These are phyloP conservation scores for Hypoxylon rubiginosum DNA, from an alignment of 2,329 filamentous ascomycete genomes.

Conservation along the genomic window DNA sequence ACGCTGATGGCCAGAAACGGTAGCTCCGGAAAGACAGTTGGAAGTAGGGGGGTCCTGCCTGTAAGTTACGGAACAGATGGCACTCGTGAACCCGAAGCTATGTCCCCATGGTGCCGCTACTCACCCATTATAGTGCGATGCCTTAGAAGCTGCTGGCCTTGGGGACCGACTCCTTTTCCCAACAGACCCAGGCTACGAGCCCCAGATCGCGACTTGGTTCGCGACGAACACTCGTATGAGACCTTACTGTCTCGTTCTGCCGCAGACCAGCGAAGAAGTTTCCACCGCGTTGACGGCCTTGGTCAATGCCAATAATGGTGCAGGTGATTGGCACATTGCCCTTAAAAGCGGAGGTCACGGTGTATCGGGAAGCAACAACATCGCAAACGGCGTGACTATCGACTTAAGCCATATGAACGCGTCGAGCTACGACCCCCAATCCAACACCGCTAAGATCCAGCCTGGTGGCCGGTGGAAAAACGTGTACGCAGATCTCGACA, in stretches of 20 bases:
- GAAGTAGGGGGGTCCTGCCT: constrained; percentile 27
- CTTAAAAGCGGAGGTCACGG: constrained; percentile 65
- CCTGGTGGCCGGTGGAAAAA: constrained; percentile 49
- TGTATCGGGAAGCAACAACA: constrained; percentile 59
- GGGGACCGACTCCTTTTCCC: constrained; percentile 42
- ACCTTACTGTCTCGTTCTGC: constrained; percentile 46
- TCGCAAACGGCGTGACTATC: constrained; percentile 59
- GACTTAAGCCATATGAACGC: constrained; percentile 57
- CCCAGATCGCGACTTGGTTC: constrained; percentile 45
- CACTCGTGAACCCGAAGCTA: background rate
- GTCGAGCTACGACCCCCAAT: constrained; percentile 49
- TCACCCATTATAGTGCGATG: constrained; percentile 42
- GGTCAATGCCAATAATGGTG: constrained; percentile 38
- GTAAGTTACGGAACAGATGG: constrained; percentile 13
- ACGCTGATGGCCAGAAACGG: constrained; percentile 10
- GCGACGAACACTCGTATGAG: constrained; percentile 41
- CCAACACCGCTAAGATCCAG: constrained; percentile 53
- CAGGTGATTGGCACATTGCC: constrained; percentile 57
- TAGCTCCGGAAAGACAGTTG: background rate
- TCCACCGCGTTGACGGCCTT: constrained; percentile 39
- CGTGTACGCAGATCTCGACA: constrained; percentile 46
- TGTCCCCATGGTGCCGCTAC: background rate
- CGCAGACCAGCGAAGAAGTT: constrained; percentile 43
- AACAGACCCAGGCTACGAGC: constrained; percentile 40
- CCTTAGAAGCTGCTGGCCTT: constrained; percentile 42